Base-by-base conservation (phyloP, 768 basidiomycete genomes). In the Mycena alexandri region DNA sequence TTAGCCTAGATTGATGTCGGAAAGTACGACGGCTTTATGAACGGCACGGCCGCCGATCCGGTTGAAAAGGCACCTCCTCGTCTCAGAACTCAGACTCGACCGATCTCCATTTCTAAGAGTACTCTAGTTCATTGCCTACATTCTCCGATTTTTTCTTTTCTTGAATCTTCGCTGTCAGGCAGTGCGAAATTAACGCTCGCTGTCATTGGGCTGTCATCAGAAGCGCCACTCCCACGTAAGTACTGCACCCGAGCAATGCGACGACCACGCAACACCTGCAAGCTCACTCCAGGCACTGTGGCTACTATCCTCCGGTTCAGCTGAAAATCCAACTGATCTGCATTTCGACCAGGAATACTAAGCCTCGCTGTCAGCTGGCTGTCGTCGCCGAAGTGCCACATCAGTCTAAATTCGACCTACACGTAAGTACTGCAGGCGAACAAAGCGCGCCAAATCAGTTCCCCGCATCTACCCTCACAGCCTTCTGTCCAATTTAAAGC, bases 381-480 rank as follows among this genome's bases (percentile, higher is more conserved):
- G 46, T 47, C 46, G 13, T 3, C 46, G n/a, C 46, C 46, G 46
- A 22, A 21, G 46, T 22, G 46, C 46, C 46, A 47, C 46, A 47
- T 47, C 46, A 47, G 24, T 47, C 46, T 5, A 55, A 42, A 22
- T 55, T 42, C 38, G 54, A 55, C 38, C 9, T 55, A 21, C 54
- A 41, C 13, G 54, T 42, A 42, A 55, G 38, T 55, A 42, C 38
- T 3, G 21, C 38, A 42, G 38, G 12, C 22, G 54, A 55, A 42
- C 36, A 55, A 55, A n/a, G n/a, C 42, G 54, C 17, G 38, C 21
- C 54, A 10, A 42, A 55, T 41, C 38, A 55, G 11, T 55, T 55
- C 22, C 54, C 54, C 22, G 54, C 21, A 55, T 42, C 54, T 22
- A n/a, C 38, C 11, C 12, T 42, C 54, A 55, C 54, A 55, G 54